phyloP scores from a whole-genome alignment of 805 yeast genomes.

The Zygotorulaspora danielsina region DNA sequence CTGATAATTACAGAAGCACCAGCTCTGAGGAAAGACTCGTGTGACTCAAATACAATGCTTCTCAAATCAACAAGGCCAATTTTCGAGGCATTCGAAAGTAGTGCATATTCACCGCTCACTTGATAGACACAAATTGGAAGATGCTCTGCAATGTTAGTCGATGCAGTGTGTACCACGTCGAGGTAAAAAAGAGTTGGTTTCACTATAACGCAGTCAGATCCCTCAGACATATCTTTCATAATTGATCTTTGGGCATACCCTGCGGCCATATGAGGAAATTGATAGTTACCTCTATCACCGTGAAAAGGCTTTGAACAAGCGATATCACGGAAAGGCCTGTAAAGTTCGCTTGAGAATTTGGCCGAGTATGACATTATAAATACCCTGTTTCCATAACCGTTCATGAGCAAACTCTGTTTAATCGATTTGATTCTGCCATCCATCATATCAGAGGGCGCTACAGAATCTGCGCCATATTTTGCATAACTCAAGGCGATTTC shows the following conservation, averaged over 20 bases:
- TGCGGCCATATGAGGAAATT: slow-evolving; percentile 86
- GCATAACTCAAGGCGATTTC: slow-evolving; percentile 95
- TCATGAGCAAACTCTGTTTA: slow-evolving; percentile 75
- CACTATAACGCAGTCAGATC: slow-evolving; percentile 92
- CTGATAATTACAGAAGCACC: slow-evolving; percentile 91
- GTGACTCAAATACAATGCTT: slow-evolving; percentile 74
- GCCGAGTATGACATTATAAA: slow-evolving; percentile 93
- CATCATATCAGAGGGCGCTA: slow-evolving; percentile 97
- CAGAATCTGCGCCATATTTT: slow-evolving; percentile 89
- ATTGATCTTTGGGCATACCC: slow-evolving; percentile 94
- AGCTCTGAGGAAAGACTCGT: slow-evolving; percentile 87
- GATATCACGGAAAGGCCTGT: slow-evolving; percentile 97
- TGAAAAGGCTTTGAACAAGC: slow-evolving; percentile 85
- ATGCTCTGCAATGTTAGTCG: slow-evolving; percentile 66
- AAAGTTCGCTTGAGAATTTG: slow-evolving; percentile 82
- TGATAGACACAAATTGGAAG: slow-evolving; percentile 93
- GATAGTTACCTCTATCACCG: slow-evolving; percentile 92
- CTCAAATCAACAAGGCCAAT: slow-evolving; percentile 87
- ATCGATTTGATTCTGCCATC: slow-evolving; percentile 92
- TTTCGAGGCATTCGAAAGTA: slow-evolving; percentile 97
- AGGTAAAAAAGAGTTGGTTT: slow-evolving; percentile 95
- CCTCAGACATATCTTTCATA: slow-evolving; percentile 79
- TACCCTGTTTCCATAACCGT: slow-evolving; percentile 78
- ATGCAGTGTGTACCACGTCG: slow-evolving; percentile 84
- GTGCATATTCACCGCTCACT: slow-evolving; percentile 95